Conservation (phyloP, 768 basidiomycete species). For the Galerina sulciceps region DNA sequence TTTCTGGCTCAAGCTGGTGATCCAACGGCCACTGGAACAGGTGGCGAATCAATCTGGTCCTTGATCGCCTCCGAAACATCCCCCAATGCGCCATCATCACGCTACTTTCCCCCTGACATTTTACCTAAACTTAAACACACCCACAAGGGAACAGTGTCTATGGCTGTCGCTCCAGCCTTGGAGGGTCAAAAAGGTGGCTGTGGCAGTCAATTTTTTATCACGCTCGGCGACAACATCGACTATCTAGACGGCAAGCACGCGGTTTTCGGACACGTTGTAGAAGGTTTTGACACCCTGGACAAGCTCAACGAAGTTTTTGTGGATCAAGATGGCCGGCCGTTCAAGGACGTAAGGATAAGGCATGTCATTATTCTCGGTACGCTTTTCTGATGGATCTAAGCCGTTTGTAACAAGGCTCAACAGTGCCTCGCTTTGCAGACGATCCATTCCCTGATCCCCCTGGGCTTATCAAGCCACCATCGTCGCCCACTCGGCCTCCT, state of each 20-base stretch:
- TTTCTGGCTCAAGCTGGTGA: slow-evolving; percentile 98
- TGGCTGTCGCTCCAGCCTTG: slow-evolving; percentile 91
- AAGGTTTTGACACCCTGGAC: slow-evolving; percentile 89
- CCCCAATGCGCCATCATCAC: slow-evolving; percentile 44
- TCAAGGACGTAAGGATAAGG: slow-evolving; percentile 93
- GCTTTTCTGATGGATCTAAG: slow-evolving; percentile 9
- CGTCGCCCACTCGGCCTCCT: slow-evolving; percentile 79
- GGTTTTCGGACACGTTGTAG: slow-evolving; percentile 95
- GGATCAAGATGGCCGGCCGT: slow-evolving; percentile 86
- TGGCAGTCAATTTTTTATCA: slow-evolving; percentile 97
- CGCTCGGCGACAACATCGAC: slow-evolving; percentile 87
- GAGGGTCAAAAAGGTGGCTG: slow-evolving; percentile 71
- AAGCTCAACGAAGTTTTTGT: slow-evolving; percentile 92
- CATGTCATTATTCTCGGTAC: slow-evolving; percentile 95
- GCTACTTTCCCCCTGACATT: slow-evolving; percentile 90
- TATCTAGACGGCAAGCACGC: slow-evolving; percentile 94
- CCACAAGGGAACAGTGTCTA: slow-evolving; percentile 88
- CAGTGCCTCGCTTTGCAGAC: slow-evolving; percentile 53
- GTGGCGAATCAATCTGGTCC: slow-evolving; percentile 91
- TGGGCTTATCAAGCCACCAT: slow-evolving; percentile 71
- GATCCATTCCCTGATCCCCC: slow-evolving; percentile 93
- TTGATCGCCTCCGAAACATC: slow-evolving; percentile 58
- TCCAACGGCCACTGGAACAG: slow-evolving; percentile 91
- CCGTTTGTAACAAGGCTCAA: slow-evolving; percentile 14
- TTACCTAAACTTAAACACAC: slow-evolving; percentile 83